Base-by-base conservation (phyloP, 2,329 filamentous ascomycete genomes). In the Microcyclospora pomicola region DNA sequence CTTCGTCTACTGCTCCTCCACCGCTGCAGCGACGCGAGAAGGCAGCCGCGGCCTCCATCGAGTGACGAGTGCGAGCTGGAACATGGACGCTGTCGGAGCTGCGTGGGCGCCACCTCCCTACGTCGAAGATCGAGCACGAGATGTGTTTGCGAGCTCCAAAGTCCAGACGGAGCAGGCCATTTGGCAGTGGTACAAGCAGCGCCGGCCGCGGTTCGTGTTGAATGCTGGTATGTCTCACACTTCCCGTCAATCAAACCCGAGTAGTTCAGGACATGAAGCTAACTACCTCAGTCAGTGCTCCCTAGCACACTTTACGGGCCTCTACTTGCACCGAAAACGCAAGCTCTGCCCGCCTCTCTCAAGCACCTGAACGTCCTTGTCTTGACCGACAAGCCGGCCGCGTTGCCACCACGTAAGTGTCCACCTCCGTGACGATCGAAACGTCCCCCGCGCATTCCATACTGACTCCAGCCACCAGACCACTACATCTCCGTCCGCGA, bases 401-500 rank as follows among this genome's bases (percentile, higher is more conserved):
- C 7, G 19, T 24, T 24, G 9, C 38, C 38, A 28, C 36, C 41
- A 15, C 41, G 43, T 45, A 35, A 38, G 42, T 34, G n/a, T n/a
- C n/a, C n/a, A n/a, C n/a, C n/a, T n/a, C n/a, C n/a, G n/a, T n/a
- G n/a, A n/a, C n/a, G n/a, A n/a, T n/a, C n/a, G n/a, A n/a, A n/a
- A n/a, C n/a, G n/a, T n/a, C 34, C 36, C 16, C 24, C 15, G 5
- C 28, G 6, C 16, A 35, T 6, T n/a, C 9, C 14, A 15, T 12
- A 28, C 34, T 40, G 34, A 31, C n/a, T 11, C 29, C 30, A 27
- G 12, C 34, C n/a, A 24, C n/a, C 37, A 45, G 42, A 46, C 50
- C 59, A 64, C 52, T 62, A 49, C 45, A 51, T 68, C 11, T 56
- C 69, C 44, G 60, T 67, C 0, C 56, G 64, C 9, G 70, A 75